Evolutionary conservation across 1,284 basidiomycete species (phyloP), one percentile per base, ranked within the genome.

Genomic region (Peniophora sp.): DNA sequence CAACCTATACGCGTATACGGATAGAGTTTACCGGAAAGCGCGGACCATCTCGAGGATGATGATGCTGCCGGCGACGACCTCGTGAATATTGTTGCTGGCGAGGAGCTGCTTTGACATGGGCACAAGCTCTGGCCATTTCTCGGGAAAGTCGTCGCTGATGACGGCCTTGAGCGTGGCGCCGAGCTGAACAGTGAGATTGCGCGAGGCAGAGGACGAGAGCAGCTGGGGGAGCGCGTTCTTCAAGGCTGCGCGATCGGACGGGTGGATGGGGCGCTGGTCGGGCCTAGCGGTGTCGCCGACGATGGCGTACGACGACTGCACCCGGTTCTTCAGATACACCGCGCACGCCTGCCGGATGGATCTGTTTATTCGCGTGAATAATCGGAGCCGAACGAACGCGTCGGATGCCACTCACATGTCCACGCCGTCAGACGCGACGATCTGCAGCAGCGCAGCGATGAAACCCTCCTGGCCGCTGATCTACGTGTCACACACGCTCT

Each of bases 321-420:
- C 81, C 61, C 89, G 84, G 66, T 93, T 93, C 70, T 93, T 93
- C 59, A 93, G 74, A 75, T 85, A 93, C 20, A 93, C 86, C 12
- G 84, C 76, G 54, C 85, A 83, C 0, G 90, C 83, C 61, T 90
- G 88, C 47, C 87, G 85, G 48, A 82, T 87, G 22, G 85, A 74
- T 51, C 87, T 91, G 62, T 23, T 19, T 49, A 53, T 46, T 48
- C 34, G 23, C 47, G 17, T 51, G 35, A 50, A 41, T n/a, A 17
- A 22, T 39, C 45, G 49, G 50, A 51, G 49, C 52, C 50, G 34
- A 45, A 39, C 41, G 50, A 34, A 34, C 23, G 53, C 22, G 25
- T 25, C 34, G 24, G 23, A 56, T 39, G 53, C 63, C 58, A 81
- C 88, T 70, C 62, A 91, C 89, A 81, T 69, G 70, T 90, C 87